phyloP scores from a whole-genome alignment of 2,329 filamentous ascomycete species.

The Ceratocystis cubensis region DNA sequence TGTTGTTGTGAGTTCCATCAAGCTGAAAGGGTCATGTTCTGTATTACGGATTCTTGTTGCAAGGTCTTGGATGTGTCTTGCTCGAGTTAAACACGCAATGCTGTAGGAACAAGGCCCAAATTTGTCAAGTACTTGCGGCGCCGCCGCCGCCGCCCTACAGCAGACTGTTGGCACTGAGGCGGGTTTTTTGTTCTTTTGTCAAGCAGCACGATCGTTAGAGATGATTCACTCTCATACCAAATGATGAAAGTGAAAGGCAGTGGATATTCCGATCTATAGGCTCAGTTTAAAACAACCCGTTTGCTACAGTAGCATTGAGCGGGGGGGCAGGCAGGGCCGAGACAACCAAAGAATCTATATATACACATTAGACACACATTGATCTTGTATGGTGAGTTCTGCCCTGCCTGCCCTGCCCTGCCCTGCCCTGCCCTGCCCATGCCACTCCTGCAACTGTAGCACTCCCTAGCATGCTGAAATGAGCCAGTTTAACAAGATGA shows the following conservation, averaged over 20 bases:
- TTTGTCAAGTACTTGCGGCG: neutral
- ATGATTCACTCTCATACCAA: neutral
- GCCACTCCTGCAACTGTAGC: neutral
- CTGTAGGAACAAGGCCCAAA: neutral
- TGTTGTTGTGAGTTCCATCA: neutral
- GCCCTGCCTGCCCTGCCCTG: neutral
- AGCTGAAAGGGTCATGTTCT: neutral
- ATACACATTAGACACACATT: neutral
- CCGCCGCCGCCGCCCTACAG: no score
- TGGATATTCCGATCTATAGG: neutral
- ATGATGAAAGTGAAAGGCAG: neutral
- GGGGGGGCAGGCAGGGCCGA: neutral
- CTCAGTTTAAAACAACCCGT: neutral
- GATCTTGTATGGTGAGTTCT: neutral
- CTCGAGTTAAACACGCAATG: neutral
- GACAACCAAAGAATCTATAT: neutral
- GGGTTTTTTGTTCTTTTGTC: no score
- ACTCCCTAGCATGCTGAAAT: no score
- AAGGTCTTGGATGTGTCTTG: neutral
- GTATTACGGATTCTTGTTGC: neutral
- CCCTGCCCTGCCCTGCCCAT: neutral
- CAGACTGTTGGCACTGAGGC: no score
- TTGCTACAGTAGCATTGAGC: slow-evolving; percentile 1
- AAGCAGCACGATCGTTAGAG: no score
- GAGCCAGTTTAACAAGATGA: no score